Conservation (phyloP, 345 rosid genomes). For the Salix purpurea region DNA sequence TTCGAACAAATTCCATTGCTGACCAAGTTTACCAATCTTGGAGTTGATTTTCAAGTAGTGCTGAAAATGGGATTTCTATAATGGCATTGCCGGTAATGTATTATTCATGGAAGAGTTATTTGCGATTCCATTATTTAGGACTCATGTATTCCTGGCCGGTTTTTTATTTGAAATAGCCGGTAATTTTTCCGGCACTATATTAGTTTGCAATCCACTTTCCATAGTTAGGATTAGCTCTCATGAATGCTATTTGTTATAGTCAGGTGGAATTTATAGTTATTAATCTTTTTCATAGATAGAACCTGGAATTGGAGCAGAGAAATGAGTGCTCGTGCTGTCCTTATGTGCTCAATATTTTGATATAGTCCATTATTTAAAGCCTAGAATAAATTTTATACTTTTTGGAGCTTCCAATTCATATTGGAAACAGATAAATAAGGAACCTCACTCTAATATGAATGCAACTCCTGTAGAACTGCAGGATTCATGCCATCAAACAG, state of each 20-base stretch:
- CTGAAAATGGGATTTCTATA: no score
- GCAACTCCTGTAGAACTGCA: not conserved
- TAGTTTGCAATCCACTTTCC: not conserved
- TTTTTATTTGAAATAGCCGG: no score
- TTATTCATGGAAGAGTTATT: no score
- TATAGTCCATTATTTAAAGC: not conserved
- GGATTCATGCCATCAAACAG: not conserved
- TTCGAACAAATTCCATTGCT: no score
- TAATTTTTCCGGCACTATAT: not conserved
- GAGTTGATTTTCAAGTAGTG: no score
- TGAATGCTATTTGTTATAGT: not conserved
- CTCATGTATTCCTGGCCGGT: no score
- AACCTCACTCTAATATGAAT: not conserved
- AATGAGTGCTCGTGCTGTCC: no score
- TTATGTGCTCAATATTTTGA: not conserved
- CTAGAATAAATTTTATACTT: not conserved
- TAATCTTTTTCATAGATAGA: no score
- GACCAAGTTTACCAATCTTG: no score
- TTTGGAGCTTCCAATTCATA: not conserved
- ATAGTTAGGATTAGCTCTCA: not conserved
- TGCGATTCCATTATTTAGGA: no score
- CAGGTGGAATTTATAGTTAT: not conserved
- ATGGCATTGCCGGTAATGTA: no score
- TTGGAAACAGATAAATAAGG: not conserved
- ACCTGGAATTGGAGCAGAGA: no score